These are phyloP conservation scores for Alisma plantagoaquatica DNA, from an alignment of 106 monocot genomes.

Conservation along the genomic window DNA sequence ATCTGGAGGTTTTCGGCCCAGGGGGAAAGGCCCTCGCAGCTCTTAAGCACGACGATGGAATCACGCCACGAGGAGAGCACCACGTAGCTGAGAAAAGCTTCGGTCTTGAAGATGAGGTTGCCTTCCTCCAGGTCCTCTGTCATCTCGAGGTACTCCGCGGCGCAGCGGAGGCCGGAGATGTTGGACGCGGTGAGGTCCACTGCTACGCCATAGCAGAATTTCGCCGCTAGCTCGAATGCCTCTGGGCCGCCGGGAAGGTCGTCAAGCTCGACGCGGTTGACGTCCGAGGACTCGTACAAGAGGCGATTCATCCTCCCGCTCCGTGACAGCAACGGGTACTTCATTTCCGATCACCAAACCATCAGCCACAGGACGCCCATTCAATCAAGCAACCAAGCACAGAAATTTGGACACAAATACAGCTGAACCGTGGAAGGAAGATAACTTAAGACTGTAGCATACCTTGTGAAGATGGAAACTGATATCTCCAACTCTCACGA, in stretches of 20 bases:
- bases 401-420: too few species aligned
- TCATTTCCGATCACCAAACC: too few species aligned
- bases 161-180: conserved; percentile 80
- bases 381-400: too few species aligned
- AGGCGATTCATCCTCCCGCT: conserved; percentile 72
- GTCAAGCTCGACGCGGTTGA: conserved; percentile 34
- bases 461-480: conserved; percentile 92
- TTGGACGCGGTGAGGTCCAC: conserved; percentile 79
- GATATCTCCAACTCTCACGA: conserved; percentile 47
- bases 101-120: conserved; percentile 93
- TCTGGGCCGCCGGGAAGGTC: conserved; percentile 74
- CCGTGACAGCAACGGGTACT: conserved; percentile 82
- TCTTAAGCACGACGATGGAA: conserved; percentile 77
- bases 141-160: conserved; percentile 93
- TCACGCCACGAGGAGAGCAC: conserved; percentile 87
- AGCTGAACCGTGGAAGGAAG: too few species aligned
- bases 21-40: conserved; percentile 76
- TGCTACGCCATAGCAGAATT: conserved; percentile 88
- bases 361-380: too few species aligned
- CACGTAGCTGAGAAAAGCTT: conserved; percentile 91
- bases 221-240: conserved; percentile 89
- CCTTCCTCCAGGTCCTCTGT: conserved; percentile 94
- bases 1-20: conserved; percentile 98
- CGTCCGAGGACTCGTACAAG: conserved; percentile 46
- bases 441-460: too few species aligned